phyloP scores from a whole-genome alignment of 805 yeast genomes.

The Kluyveromyces lactis region DNA sequence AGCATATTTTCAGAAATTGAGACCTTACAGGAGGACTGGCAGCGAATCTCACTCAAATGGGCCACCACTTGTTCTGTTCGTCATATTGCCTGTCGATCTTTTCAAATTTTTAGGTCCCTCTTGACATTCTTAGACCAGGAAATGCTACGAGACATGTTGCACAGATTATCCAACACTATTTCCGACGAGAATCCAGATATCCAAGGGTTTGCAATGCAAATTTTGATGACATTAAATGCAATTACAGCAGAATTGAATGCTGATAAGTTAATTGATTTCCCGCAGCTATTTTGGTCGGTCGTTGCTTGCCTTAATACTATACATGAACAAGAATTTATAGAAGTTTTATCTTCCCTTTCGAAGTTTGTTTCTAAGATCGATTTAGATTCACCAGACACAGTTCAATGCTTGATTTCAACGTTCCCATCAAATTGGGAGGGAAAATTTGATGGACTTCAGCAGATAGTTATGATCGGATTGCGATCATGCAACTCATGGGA shows the following conservation, averaged over 20 bases:
- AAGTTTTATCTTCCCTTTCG: constrained; percentile 71
- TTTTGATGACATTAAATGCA: constrained; percentile 90
- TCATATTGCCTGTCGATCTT: constrained; percentile 94
- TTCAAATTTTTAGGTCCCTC: constrained; percentile 82
- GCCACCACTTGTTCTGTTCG: constrained; percentile 97
- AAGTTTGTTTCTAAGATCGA: constrained; percentile 84
- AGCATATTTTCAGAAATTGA: constrained; percentile 46
- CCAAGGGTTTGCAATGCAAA: constrained; percentile 96
- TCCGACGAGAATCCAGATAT: constrained; percentile 85
- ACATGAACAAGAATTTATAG: constrained; percentile 89
- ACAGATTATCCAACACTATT: constrained; percentile 84
- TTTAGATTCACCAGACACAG: constrained; percentile 76
- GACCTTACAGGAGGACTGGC: constrained; percentile 72
- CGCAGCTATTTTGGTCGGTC: constrained; percentile 92
- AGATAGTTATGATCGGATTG: constrained; percentile 70
- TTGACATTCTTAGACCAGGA: constrained; percentile 73
- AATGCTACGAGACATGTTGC: constrained; percentile 91
- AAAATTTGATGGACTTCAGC: constrained; percentile 80
- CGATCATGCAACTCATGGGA: constrained; percentile 76
- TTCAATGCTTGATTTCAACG: constrained; percentile 69
- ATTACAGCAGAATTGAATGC: constrained; percentile 79
- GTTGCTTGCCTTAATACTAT: constrained; percentile 86
- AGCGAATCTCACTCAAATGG: constrained; percentile 76
- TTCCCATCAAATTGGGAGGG: constrained; percentile 98
- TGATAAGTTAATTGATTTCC: constrained; percentile 72